Percentiles rank a stretch among this genome's conserved stretches.
phyloP scores from a whole-genome alignment of 2,329 filamentous ascomycete genomes.

The Colletotrichum navitas region DNA sequence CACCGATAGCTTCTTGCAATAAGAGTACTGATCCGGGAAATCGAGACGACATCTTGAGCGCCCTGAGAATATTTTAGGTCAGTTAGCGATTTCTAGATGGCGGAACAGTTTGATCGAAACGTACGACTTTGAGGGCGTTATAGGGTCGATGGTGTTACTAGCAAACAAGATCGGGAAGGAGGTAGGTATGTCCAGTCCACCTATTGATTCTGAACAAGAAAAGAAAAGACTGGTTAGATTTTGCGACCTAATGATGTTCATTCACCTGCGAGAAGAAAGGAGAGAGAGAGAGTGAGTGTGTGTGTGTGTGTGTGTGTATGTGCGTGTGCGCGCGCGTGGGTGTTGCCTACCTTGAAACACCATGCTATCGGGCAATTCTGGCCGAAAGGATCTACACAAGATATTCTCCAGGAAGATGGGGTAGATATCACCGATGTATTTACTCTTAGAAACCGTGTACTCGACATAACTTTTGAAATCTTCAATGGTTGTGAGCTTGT shows the following conservation, averaged over 20 bases:
- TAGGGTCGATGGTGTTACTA: not conserved
- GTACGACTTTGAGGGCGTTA: not conserved
- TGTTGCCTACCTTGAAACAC: constrained; percentile 3
- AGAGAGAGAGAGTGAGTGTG: too few species aligned
- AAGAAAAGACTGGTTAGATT: not conserved
- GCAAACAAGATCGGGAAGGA: not conserved
- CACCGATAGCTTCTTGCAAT: not conserved
- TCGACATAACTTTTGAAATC: constrained; percentile 46
- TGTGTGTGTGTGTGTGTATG: too few species aligned
- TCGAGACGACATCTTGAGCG: not conserved
- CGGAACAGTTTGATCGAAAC: not conserved
- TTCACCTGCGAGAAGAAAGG: too few species aligned
- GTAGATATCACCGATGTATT: not conserved
- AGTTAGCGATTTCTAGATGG: not conserved
- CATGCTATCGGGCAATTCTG: not conserved
- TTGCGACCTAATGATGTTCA: not conserved
- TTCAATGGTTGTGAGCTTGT: constrained; percentile 47
- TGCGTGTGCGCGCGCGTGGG: too few species aligned
- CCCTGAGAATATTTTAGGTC: not conserved
- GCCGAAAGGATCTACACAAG: not conserved
- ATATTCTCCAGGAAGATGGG: not conserved
- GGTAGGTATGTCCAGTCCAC: not conserved
- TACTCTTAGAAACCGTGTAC: constrained; percentile 31
- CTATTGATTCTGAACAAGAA: not conserved
- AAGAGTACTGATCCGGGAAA: not conserved